phyloP scores from a whole-genome alignment of 1,284 basidiomycete species.

The Gymnopus androsaceus region DNA sequence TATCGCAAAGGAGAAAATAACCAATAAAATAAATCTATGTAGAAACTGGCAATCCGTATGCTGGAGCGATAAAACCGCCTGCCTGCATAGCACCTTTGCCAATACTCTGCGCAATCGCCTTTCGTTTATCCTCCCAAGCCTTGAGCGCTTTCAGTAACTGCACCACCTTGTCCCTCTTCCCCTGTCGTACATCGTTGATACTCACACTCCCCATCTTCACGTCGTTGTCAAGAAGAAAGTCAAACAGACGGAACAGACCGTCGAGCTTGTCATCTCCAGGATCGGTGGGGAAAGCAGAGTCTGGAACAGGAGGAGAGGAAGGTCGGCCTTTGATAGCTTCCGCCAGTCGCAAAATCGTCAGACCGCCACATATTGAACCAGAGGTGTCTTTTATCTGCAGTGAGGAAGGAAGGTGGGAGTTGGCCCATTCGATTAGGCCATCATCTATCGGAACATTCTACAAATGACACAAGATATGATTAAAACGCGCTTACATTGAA shows the following conservation, averaged over 20 bases:
- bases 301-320: slow-evolving; percentile 68
- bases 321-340: slow-evolving; percentile 75
- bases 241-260: slow-evolving; percentile 85
- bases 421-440: slow-evolving; percentile 82
- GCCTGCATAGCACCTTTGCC: slow-evolving; percentile 43
- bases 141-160: slow-evolving; percentile 77
- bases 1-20: neutral
- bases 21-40: neutral
- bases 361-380: slow-evolving; percentile 60
- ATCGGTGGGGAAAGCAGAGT: slow-evolving; percentile 74
- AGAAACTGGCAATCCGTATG: slow-evolving; percentile 2
- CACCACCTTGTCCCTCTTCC: slow-evolving; percentile 76
- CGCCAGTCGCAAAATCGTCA: slow-evolving; percentile 74
- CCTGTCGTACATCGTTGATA: slow-evolving; percentile 86
- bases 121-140: slow-evolving; percentile 75
- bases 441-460: slow-evolving; percentile 42
- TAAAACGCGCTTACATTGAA: neutral
- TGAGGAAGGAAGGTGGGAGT: slow-evolving; percentile 71
- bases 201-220: slow-evolving; percentile 87
- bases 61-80: slow-evolving; percentile 35
- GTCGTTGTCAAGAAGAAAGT: slow-evolving; percentile 86
- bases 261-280: slow-evolving; percentile 79
- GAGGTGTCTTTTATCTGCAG: slow-evolving; percentile 61
- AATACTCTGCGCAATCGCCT: slow-evolving; percentile 53
- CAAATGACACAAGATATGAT: neutral